These are phyloP conservation scores for Lepidium sativum DNA, from an alignment of 345 rosid species.

Conservation along the genomic window DNA sequence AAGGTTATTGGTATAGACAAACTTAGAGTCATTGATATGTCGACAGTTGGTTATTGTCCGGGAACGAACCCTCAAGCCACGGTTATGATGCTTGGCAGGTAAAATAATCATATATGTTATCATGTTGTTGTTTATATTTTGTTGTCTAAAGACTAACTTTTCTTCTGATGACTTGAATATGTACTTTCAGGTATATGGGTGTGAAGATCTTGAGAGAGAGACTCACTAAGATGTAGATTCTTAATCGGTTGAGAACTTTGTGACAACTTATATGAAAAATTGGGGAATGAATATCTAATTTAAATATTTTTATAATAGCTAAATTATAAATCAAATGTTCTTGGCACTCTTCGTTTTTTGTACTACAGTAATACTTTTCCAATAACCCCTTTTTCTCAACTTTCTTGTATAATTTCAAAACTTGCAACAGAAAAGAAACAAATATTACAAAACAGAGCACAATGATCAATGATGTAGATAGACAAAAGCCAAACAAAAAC, in stretches of 20 bases:
- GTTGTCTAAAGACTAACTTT: neutral
- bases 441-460: too few species aligned
- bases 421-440: too few species aligned
- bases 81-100: constrained; percentile 99
- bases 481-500: too few species aligned
- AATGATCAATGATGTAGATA: too few species aligned
- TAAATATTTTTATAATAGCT: neutral
- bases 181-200: constrained; percentile 72
- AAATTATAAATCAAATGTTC: neutral
- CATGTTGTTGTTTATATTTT: neutral
- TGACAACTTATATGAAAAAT: neutral
- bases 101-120: neutral
- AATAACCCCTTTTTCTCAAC: neutral
- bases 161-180: neutral
- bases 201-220: constrained; percentile 69
- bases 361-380: neutral
- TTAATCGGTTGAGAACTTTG: neutral
- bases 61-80: constrained; percentile 98
- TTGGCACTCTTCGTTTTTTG: neutral
- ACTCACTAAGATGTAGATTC: constrained; percentile 22
- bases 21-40: constrained; percentile 69
- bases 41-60: constrained; percentile 64
- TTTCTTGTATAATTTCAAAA: neutral
- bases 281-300: neutral
- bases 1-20: constrained; percentile 54